Conservation (phyloP, 305 asterid species). For the Solanum hybrid region DNA sequence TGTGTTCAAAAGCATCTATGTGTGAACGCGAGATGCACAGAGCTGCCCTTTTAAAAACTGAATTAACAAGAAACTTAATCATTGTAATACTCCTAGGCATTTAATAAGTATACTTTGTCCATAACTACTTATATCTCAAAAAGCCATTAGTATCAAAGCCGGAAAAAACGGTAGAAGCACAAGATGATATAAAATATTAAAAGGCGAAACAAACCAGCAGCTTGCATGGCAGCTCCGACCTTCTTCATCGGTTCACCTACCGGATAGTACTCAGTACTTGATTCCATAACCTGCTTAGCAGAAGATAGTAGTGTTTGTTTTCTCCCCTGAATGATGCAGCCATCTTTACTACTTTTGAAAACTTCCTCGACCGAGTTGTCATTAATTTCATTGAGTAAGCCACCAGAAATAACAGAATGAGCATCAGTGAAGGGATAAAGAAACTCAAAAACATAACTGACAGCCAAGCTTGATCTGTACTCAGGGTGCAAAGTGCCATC, state of each 20-base stretch:
- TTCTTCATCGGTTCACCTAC: slow-evolving; percentile 71
- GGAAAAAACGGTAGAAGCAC: background rate
- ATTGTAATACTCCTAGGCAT: background rate
- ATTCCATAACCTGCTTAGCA: slow-evolving; percentile 53
- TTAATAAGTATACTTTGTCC: background rate
- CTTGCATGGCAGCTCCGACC: slow-evolving; percentile 67
- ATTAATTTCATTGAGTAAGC: slow-evolving; percentile 12
- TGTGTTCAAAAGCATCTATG: background rate
- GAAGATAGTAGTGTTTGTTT: slow-evolving; percentile 39
- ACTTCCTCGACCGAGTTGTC: slow-evolving; percentile 15
- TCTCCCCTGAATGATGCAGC: slow-evolving; percentile 10
- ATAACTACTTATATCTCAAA: background rate
- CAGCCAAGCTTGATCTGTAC: slow-evolving; percentile 73
- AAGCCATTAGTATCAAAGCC: background rate
- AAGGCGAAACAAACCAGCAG: slow-evolving; percentile 49
- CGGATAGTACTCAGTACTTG: slow-evolving; percentile 46
- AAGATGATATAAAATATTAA: background rate
- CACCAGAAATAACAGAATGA: slow-evolving; percentile 12
- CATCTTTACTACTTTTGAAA: slow-evolving; percentile 7
- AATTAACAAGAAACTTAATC: background rate
- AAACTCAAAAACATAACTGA: slow-evolving; percentile 63
- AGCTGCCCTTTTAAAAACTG: background rate
- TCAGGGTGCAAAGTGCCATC: slow-evolving; percentile 54
- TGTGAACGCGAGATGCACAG: background rate
- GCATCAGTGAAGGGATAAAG: slow-evolving; percentile 29